phyloP scores from a whole-genome alignment of 192 early-diverging fungal species.

The Jimgerdemannia flammicorona region DNA sequence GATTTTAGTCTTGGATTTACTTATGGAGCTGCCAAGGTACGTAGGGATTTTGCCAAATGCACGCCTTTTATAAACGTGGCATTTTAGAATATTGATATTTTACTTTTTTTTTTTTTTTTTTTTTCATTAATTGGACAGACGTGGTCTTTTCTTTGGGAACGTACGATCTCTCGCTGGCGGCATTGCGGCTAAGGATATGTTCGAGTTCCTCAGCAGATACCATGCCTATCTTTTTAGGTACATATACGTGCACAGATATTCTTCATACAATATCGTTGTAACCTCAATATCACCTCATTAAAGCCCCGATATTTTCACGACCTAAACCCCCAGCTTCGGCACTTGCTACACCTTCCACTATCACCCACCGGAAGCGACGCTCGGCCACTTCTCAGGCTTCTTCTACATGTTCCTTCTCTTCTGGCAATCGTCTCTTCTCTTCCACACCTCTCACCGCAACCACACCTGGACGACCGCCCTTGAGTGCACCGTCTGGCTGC shows the following conservation, averaged over 20 bases:
- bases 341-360: conserved; percentile 24
- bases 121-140: not conserved
- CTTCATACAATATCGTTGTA: not conserved
- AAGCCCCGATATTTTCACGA: not conserved
- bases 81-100: too few species aligned
- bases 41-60: too few species aligned
- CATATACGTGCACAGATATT: not conserved
- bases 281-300: too few species aligned
- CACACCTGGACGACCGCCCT: conserved; percentile 21
- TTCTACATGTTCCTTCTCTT: conserved; percentile 23
- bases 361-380: conserved; percentile 27
- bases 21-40: too few species aligned
- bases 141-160: not conserved
- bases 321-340: not conserved
- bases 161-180: not conserved
- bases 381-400: conserved; percentile 26
- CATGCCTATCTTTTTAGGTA: not conserved
- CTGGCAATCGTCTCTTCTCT: conserved; percentile 29
- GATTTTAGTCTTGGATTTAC: too few species aligned
- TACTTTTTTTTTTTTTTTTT: not conserved
- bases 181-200: not conserved
- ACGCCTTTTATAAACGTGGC: too few species aligned
- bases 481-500: conserved; percentile 27
- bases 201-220: not conserved
- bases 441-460: conserved; percentile 25